Percentiles rank a stretch among this genome's conserved stretches.
These are phyloP conservation scores for Kurtzmaniella cleridarum DNA, from an alignment of 805 yeast species.

Conservation along the genomic window DNA sequence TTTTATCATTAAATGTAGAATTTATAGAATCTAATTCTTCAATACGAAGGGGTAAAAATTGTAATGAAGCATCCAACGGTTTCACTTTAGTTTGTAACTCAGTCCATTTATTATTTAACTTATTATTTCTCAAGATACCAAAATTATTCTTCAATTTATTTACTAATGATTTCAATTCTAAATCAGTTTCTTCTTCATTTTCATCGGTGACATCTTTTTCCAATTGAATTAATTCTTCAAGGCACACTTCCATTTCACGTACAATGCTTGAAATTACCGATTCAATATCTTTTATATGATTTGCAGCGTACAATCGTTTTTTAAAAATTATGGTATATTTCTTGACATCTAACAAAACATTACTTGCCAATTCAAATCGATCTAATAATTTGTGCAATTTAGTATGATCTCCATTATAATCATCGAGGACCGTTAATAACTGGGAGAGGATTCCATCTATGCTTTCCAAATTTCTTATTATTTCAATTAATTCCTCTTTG, in stretches of 20 bases:
- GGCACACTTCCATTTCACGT: conserved; percentile 21
- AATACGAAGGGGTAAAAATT: conserved; percentile 46
- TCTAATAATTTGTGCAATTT: conserved; percentile 10
- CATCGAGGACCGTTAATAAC: conserved; percentile 9
- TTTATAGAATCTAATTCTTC: conserved; percentile 33
- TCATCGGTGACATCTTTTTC: conserved; percentile 5
- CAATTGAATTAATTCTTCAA: no score
- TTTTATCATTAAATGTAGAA: conserved; percentile 1
- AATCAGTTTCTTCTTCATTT: conserved; percentile 14
- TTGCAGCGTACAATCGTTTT: conserved; percentile 21
- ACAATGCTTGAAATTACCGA: conserved; percentile 18
- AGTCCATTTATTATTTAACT: conserved; percentile 36
- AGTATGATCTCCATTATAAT: conserved; percentile 4
- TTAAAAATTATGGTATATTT: conserved; percentile 15
- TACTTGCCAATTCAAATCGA: conserved; percentile 22
- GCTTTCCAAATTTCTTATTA: conserved; percentile 14
- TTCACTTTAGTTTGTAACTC: conserved; percentile 36
- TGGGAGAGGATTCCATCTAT: conserved; percentile 22
- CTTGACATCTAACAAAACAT: conserved; percentile 21
- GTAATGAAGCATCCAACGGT: conserved; percentile 50
- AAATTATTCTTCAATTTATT: not conserved
- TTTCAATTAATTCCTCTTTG: conserved; percentile 12
- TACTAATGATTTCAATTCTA: not conserved
- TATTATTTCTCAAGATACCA: no score
- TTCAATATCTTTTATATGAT: conserved; percentile 22